phyloP scores from a whole-genome alignment of 768 basidiomycete genomes.

The Boletus barrowsii region DNA sequence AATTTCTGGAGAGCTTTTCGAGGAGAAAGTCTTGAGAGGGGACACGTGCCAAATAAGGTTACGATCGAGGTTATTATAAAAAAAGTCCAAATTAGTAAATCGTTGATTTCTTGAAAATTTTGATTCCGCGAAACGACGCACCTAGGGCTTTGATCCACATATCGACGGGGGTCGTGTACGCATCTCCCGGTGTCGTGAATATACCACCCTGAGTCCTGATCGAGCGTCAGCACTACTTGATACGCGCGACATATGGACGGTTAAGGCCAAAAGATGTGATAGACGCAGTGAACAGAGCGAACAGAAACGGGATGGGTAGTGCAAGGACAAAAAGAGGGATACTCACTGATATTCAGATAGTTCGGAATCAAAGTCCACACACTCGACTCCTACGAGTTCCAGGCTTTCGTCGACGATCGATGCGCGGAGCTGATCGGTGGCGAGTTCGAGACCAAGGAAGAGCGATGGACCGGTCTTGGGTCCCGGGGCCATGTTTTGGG shows the following conservation, averaged over 20 bases:
- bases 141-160: conserved; percentile 90
- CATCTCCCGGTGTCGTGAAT: conserved; percentile 82
- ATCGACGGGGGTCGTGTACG: conserved; percentile 83
- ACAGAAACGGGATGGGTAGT: neutral
- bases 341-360: conserved; percentile 79
- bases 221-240: conserved; percentile 18
- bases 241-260: conserved; percentile 7
- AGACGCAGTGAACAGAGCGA: neutral
- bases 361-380: conserved; percentile 80
- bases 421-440: conserved; percentile 79
- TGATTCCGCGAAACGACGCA: conserved; percentile 54
- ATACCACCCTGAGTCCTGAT: conserved; percentile 80
- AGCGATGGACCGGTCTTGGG: conserved; percentile 47
- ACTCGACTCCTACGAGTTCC: conserved; percentile 78
- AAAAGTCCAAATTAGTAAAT: conserved; percentile 35
- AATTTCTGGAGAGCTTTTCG: conserved; percentile 67
- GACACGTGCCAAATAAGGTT: conserved; percentile 29
- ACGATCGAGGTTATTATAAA: conserved; percentile 32
- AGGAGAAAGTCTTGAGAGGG: conserved; percentile 59
- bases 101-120: conserved; percentile 45
- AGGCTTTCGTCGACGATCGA: conserved; percentile 81
- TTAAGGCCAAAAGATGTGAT: neutral
- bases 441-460: conserved; percentile 84
- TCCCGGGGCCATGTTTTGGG: conserved; percentile 30
- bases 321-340: conserved; percentile 1